Percentiles rank a stretch among this genome's conserved stretches.
These are phyloP conservation scores for Phellopilus nigrolimitatus DNA, from an alignment of 1,284 basidiomycete species.

Conservation along the genomic window DNA sequence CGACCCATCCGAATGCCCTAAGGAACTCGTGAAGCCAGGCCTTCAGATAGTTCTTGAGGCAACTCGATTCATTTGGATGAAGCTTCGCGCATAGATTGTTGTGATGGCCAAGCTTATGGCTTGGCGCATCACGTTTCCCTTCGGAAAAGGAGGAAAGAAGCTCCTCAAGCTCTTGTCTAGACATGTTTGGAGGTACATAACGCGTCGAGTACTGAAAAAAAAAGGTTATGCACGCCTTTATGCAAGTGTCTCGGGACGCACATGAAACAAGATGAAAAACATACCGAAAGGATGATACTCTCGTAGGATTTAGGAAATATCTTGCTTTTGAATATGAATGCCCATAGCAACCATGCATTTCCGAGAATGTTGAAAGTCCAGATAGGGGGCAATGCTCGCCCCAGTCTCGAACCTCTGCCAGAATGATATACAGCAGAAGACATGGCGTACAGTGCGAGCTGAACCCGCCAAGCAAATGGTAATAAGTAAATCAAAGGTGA, in stretches of 20 bases:
- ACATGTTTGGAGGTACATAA: slow-evolving; percentile 3
- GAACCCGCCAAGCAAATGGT: slow-evolving; percentile 13
- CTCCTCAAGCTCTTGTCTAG: slow-evolving; percentile 10
- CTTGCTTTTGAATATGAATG: slow-evolving; percentile 20
- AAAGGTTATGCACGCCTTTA: background rate
- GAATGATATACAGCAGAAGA: slow-evolving; percentile 17
- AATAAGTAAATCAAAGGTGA: slow-evolving; percentile 15
- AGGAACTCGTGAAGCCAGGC: slow-evolving; percentile 16
- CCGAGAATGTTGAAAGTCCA: slow-evolving; percentile 19
- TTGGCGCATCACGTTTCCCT: background rate
- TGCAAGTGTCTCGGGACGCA: no score
- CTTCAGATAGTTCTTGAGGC: slow-evolving; percentile 16
- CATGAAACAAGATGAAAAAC: background rate
- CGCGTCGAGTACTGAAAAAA: slow-evolving; percentile 18
- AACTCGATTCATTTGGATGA: slow-evolving; percentile 19
- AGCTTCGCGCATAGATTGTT: slow-evolving; percentile 16
- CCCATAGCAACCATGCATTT: slow-evolving; percentile 21
- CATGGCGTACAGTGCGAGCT: slow-evolving; percentile 16
- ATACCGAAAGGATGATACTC: slow-evolving; percentile 19
- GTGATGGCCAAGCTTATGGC: background rate
- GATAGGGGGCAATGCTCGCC: slow-evolving; percentile 14
- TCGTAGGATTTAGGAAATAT: slow-evolving; percentile 18
- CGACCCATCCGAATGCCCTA: slow-evolving; percentile 17
- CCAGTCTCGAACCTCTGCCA: background rate
- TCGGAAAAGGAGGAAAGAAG: slow-evolving; percentile 1